These are phyloP conservation scores for Fusarium zealandicum DNA, from an alignment of 2,329 filamentous ascomycete species.

Conservation along the genomic window DNA sequence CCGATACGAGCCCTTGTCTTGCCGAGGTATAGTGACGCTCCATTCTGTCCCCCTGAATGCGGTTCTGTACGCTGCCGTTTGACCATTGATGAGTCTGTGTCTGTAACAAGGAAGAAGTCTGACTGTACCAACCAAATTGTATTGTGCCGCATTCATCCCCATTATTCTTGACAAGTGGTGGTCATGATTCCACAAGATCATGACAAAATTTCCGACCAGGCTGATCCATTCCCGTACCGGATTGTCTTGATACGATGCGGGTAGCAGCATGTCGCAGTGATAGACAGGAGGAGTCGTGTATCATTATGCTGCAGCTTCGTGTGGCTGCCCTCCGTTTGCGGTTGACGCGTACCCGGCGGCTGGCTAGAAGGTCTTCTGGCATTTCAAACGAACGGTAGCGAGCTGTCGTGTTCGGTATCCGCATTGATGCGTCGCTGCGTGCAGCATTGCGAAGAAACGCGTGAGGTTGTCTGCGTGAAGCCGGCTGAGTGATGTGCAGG, in stretches of 20 bases:
- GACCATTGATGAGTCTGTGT: neutral
- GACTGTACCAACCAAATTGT: neutral
- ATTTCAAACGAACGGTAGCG: neutral
- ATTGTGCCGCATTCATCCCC: neutral
- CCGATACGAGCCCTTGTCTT: constrained; percentile 16
- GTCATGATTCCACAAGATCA: neutral
- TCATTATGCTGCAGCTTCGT: neutral
- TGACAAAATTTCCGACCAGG: neutral
- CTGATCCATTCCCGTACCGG: neutral
- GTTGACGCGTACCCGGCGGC: neutral
- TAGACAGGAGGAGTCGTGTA: neutral
- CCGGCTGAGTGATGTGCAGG: neutral
- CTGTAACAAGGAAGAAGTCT: no score
- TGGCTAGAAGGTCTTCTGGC: neutral
- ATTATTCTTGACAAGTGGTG: neutral
- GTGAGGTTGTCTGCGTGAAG: no score
- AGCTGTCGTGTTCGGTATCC: neutral
- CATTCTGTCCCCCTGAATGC: no score
- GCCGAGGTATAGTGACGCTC: no score
- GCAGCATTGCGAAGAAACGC: neutral
- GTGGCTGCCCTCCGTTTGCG: neutral
- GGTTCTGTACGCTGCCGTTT: neutral
- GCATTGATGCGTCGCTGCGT: neutral
- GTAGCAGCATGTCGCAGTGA: neutral
- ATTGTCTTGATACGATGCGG: neutral